Conservation (phyloP, 768 basidiomycete species). For the Phanerodontia chrysosporium region DNA sequence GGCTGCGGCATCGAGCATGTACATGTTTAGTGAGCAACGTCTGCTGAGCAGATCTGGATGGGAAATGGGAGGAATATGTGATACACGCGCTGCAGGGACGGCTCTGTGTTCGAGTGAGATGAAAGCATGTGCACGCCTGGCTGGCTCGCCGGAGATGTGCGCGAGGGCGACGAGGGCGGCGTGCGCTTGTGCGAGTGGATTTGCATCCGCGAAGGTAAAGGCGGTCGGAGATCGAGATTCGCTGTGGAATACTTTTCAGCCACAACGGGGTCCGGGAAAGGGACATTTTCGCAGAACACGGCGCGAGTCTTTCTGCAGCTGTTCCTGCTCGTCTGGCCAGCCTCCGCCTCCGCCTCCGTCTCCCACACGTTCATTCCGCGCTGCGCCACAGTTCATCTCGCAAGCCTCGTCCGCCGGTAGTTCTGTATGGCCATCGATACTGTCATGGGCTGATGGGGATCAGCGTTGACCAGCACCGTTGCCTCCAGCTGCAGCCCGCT, state of each 20-base stretch:
- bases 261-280: conserved; percentile 6
- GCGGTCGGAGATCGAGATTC: conserved; percentile 19
- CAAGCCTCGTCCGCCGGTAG: not conserved
- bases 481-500: conserved; percentile 15
- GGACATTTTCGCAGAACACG: conserved; percentile 6
- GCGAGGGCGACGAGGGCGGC: not conserved
- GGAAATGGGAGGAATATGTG: not conserved
- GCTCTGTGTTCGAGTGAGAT: not conserved
- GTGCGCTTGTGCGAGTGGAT: conserved; percentile 4
- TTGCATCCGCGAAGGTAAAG: conserved; percentile 19
- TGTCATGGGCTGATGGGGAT: conserved; percentile 14
- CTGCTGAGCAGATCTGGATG: not conserved
- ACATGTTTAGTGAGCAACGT: not conserved
- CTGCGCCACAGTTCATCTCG: conserved; percentile 2
- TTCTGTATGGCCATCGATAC: conserved; percentile 13
- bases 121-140: not conserved
- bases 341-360: not conserved
- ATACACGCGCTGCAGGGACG: not conserved
- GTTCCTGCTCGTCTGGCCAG: not conserved
- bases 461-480: conserved; percentile 12
- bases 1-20: not conserved
- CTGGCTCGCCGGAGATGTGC: not conserved
- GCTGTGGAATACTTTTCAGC: conserved; percentile 17
- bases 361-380: not conserved
- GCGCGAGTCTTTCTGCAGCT: not conserved